These are phyloP conservation scores for Cutaneotrichosporon curvatum DNA, from an alignment of 1,284 basidiomycete genomes.

Conservation along the genomic window DNA sequence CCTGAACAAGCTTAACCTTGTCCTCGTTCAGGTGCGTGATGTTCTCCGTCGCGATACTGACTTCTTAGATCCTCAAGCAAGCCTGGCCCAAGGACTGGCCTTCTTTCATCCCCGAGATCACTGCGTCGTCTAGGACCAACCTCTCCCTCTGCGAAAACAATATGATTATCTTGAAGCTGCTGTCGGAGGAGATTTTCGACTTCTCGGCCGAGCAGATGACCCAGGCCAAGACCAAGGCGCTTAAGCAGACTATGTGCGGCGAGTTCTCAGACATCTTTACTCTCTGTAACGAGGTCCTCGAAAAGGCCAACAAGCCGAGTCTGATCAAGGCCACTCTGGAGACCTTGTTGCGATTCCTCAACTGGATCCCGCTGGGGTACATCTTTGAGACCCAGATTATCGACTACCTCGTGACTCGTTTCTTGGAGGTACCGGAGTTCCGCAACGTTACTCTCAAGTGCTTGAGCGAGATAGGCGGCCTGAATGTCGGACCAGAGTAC, in stretches of 20 bases:
- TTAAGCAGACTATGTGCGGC: conserved; percentile 97
- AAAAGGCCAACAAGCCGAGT: conserved; percentile 95
- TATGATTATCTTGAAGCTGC: conserved; percentile 96
- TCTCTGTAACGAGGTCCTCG: conserved; percentile 89
- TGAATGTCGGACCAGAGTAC: conserved; percentile 96
- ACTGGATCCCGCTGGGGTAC: conserved; percentile 99
- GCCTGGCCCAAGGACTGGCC: conserved; percentile 99
- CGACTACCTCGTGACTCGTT: conserved; percentile 86
- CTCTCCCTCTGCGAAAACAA: conserved; percentile 98
- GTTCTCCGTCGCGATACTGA: not conserved
- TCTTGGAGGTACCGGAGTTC: conserved; percentile 94
- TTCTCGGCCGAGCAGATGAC: conserved; percentile 99
- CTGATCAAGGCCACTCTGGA: conserved; percentile 94
- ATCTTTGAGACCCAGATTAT: conserved; percentile 99
- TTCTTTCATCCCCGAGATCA: conserved; percentile 93
- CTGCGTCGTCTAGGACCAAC: conserved; percentile 93
- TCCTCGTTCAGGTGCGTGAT: conserved; percentile 76
- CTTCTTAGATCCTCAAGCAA: conserved; percentile 85
- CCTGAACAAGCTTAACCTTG: conserved; percentile 93
- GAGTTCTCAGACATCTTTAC: conserved; percentile 97
- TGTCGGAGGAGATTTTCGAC: conserved; percentile 98
- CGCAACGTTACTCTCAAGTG: conserved; percentile 97
- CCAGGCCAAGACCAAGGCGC: conserved; percentile 90
- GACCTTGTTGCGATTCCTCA: conserved; percentile 90
- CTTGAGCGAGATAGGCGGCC: conserved; percentile 89